Conservation (phyloP, 371 early-diverging fungal species). For the Synchytrium microbalum region DNA sequence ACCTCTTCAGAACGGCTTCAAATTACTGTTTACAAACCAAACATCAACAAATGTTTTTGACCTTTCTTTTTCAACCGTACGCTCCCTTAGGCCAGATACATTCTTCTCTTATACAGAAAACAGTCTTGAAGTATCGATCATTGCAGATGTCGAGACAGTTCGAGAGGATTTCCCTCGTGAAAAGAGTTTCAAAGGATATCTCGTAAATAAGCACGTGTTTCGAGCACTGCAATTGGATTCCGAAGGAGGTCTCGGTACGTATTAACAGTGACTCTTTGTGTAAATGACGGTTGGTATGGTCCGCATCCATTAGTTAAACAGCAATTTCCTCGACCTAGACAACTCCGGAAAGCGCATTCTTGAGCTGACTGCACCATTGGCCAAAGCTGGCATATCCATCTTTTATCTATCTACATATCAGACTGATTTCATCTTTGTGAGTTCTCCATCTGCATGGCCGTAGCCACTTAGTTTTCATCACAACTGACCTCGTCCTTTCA, state of each 20-base stretch:
- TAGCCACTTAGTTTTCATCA: conserved; percentile 6
- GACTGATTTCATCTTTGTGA: conserved; percentile 65
- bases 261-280: no score
- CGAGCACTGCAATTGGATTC: conserved; percentile 62
- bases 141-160: conserved; percentile 42
- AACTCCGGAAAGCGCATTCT: conserved; percentile 62
- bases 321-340: no score
- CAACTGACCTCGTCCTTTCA: conserved; percentile 13
- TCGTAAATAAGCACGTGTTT: conserved; percentile 48
- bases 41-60: neutral
- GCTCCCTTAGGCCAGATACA: conserved; percentile 38
- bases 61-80: neutral
- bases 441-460: neutral
- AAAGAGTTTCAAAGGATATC: conserved; percentile 13
- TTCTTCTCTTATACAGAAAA: conserved; percentile 71
- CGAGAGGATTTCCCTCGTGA: conserved; percentile 20
- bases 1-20: neutral
- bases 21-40: neutral
- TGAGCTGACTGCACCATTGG: conserved; percentile 60
- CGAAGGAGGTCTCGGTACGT: conserved; percentile 45
- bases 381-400: conserved; percentile 48
- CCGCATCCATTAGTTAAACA: no score
- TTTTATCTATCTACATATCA: conserved; percentile 58
- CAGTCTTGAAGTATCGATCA: conserved; percentile 61
- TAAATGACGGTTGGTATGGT: no score